phyloP scores from a whole-genome alignment of 2,329 filamentous ascomycete species.

The Penicillium sp. region DNA sequence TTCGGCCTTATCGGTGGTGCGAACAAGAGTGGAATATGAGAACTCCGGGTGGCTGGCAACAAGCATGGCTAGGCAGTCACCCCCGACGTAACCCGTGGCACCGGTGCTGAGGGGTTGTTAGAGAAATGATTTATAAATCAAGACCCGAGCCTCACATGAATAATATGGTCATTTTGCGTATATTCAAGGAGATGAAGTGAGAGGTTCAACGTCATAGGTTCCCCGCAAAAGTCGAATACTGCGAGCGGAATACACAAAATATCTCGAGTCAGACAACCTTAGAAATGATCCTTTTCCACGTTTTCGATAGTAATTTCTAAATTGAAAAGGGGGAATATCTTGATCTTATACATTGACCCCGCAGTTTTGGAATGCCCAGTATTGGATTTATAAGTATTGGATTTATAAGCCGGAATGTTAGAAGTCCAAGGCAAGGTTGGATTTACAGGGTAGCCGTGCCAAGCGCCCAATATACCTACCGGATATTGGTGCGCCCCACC shows the following conservation, averaged over 20 bases:
- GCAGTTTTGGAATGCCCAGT: neutral
- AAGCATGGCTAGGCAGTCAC: slow-evolving; percentile 48
- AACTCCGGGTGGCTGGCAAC: slow-evolving; percentile 43
- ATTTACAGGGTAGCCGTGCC: too few relatives aligned
- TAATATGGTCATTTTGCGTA: slow-evolving; percentile 17
- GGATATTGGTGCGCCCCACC: too few relatives aligned
- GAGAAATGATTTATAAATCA: neutral
- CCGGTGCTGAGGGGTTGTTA: slow-evolving; percentile 40
- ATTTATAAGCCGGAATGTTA: neutral
- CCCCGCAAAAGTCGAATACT: neutral
- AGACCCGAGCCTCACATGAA: slow-evolving; percentile 14
- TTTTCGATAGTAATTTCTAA: neutral
- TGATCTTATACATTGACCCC: neutral
- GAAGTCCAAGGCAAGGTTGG: too few relatives aligned
- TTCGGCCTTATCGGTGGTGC: slow-evolving; percentile 39
- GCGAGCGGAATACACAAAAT: neutral
- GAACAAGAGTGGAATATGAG: slow-evolving; percentile 40
- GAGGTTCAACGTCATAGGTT: neutral
- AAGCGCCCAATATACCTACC: too few relatives aligned
- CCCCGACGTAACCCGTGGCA: slow-evolving; percentile 53
- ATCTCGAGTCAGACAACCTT: neutral
- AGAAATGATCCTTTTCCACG: neutral
- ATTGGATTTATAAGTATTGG: too few relatives aligned
- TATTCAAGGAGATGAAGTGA: neutral
- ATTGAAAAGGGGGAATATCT: neutral